Conservation (phyloP, 2,329 filamentous ascomycete genomes). For the Huntiella moniliformis region DNA sequence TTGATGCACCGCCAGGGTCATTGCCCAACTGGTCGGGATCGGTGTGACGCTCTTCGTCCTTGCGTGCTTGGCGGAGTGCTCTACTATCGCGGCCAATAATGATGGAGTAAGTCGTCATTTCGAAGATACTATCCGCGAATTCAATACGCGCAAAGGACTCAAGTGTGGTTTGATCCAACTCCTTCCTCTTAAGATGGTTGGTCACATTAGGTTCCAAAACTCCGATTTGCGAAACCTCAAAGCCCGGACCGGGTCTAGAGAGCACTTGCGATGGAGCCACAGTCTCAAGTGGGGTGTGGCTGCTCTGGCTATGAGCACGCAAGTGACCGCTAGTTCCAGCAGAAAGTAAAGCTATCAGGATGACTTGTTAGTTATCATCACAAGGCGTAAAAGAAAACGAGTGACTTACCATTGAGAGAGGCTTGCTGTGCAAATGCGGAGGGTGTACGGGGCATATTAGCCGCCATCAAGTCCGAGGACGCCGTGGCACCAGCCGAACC, state of each 20-base stretch:
- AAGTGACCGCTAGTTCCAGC: background rate
- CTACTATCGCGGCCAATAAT: conserved; percentile 53
- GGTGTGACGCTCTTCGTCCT: conserved; percentile 30
- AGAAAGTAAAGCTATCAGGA: conserved; percentile 6
- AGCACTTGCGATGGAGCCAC: conserved; percentile 9
- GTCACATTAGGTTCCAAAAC: background rate
- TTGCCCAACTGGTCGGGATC: conserved; percentile 26
- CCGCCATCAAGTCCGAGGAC: conserved; percentile 4
- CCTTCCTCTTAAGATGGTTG: background rate
- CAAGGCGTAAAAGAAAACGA: background rate
- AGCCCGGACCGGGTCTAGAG: background rate
- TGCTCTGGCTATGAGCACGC: conserved; percentile 1
- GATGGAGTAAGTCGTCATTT: conserved; percentile 58
- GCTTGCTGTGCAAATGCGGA: conserved; percentile 9
- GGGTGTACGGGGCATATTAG: conserved; percentile 10
- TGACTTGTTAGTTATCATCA: conserved; percentile 2
- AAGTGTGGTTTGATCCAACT: conserved; percentile 12
- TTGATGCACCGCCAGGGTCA: background rate
- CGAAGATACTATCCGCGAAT: conserved; percentile 59
- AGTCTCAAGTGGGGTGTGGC: conserved; percentile 4
- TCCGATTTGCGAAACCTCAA: conserved; percentile 1
- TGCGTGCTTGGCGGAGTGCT: conserved; percentile 35
- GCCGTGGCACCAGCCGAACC: background rate
- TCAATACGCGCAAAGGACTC: conserved; percentile 43
- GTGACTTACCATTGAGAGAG: background rate